Evolutionary conservation across 257 asterid genomes (phyloP), one percentile per base, ranked within the genome.

Genomic region (Solanum lignicaule): DNA sequence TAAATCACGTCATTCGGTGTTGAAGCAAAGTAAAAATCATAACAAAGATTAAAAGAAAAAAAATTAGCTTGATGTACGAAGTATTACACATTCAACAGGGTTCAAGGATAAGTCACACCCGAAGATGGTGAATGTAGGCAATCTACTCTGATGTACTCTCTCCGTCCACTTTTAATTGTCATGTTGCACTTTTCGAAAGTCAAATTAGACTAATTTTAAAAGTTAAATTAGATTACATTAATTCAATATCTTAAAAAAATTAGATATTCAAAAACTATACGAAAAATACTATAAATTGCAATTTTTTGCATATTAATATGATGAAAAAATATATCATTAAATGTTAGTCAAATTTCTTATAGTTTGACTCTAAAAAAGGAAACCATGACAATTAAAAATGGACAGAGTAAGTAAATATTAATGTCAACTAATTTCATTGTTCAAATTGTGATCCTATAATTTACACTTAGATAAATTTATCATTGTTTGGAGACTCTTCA

Each of bases 181-280:
- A 43, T 43, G 18, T 43, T 13, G 6, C 16, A 1, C 6, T 13
- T 43, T 13, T 43, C 18, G 55, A 43, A 43, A 43, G 18, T 43
- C 1, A 43, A 38, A 43, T 43, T 13, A 43, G 55, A 43, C 55
- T 43, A 43, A 43, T 43, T 43, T 43, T 43, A 43, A 43, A 43
- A 43, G 18, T 43, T 43, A 43, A 43, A 43, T 43, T 43, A 43
- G 6, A 43, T 43, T 43, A 43, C 2, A 43, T 43, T 43, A 43
- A 43, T 13, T 43, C 0, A 0, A 13, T 43, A 43, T 43, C 0
- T 43, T 43, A 0, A 43, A 12, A 43, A 43, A 43, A 43, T 1
- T 43, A 43, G 55, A 43, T 43, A 43, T 43, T 43, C 0, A 43
- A 43, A 43, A 43, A 43, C 2, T 43, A 43, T 43, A 43, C 55